Evolutionary conservation across 192 early-diverging fungal species (phyloP).

Genomic region (Pecoramyces ruminantium): DNA sequence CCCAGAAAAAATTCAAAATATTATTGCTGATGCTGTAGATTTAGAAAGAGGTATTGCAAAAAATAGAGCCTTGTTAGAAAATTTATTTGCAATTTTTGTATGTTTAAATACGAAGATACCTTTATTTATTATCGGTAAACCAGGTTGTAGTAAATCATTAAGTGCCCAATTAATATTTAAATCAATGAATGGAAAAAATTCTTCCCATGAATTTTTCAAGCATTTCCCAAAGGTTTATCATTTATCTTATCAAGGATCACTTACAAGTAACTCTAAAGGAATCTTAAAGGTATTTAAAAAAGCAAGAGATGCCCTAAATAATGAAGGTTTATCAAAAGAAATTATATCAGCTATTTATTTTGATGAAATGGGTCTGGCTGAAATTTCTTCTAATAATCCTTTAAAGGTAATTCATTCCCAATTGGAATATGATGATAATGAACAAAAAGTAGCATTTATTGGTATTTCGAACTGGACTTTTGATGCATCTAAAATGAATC

Average conservation of each 20-base stretch:
- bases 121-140: neutral
- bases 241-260: neutral
- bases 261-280: neutral
- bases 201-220: neutral
- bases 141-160: neutral
- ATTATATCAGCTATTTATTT: neutral
- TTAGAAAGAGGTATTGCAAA: neutral
- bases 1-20: neutral
- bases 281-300: neutral
- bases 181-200: neutral
- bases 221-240: neutral
- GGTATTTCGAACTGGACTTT: neutral
- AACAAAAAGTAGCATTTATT: neutral
- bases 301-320: neutral
- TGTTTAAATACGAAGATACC: neutral
- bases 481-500: neutral
- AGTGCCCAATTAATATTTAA: neutral
- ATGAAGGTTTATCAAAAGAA: neutral
- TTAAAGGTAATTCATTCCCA: neutral
- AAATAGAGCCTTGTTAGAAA: neutral
- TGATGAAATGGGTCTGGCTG: neutral
- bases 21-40: neutral
- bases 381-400: neutral
- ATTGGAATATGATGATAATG: neutral
- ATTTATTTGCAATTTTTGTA: neutral